Percentiles rank a stretch among this genome's conserved stretches.
phyloP scores from a whole-genome alignment of 2,329 filamentous ascomycete genomes.

The Fusarium protoensiforme region DNA sequence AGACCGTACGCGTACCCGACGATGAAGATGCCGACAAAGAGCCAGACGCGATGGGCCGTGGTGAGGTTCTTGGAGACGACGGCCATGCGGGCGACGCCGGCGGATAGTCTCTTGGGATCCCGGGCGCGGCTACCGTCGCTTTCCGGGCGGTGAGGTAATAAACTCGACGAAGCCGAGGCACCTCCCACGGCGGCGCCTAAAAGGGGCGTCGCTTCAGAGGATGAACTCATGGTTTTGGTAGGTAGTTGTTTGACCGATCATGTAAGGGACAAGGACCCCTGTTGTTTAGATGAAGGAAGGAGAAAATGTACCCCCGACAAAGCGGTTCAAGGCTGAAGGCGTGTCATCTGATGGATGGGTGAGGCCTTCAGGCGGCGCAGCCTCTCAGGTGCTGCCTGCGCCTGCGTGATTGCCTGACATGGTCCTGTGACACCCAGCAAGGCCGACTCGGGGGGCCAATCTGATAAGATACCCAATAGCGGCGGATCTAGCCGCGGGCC shows the following conservation, averaged over 20 bases:
- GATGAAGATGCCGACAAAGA: constrained; percentile 69
- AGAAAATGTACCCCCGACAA: background rate
- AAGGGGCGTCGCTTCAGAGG: constrained; percentile 27
- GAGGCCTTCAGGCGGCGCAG: background rate
- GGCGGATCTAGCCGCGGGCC: constrained; percentile 37
- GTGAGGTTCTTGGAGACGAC: constrained; percentile 60
- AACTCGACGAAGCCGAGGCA: background rate
- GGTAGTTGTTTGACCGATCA: background rate
- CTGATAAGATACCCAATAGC: constrained; percentile 43
- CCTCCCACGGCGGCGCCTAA: constrained; percentile 1
- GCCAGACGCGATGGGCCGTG: constrained; percentile 56
- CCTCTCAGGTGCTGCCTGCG: background rate
- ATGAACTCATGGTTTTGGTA: background rate
- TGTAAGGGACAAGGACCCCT: background rate
- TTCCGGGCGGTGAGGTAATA: constrained; percentile 14
- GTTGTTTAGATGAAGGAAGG: background rate
- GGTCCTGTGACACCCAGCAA: constrained; percentile 28
- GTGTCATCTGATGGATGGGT: constrained; percentile 15
- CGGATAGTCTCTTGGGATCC: constrained; percentile 25
- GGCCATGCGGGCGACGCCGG: constrained; percentile 65
- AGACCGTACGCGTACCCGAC: constrained; percentile 70
- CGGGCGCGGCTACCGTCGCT: background rate
- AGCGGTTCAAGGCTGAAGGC: background rate
- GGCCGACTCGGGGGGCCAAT: constrained; percentile 19
- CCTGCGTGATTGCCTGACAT: constrained; percentile 4